A percentile compares a stretch with the other conserved stretches of the same genome.
phyloP scores from a whole-genome alignment of 78 protist species.

The slime mould (Dictyostelium discoideum) region DNA sequence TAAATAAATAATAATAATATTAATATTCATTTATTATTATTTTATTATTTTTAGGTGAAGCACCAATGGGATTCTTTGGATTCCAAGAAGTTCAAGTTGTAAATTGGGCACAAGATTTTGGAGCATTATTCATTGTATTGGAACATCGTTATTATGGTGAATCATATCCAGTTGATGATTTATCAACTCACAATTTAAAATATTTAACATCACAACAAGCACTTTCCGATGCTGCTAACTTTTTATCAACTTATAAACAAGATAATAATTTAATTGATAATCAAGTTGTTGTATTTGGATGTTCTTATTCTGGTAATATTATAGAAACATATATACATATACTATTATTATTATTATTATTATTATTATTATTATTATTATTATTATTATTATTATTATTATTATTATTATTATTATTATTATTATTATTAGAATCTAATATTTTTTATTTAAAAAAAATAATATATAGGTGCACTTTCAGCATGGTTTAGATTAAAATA shows the following conservation, averaged over 20 bases:
- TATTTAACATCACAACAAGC: slow-evolving; percentile 65
- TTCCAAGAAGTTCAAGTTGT: slow-evolving; percentile 58
- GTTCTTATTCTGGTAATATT: slow-evolving; percentile 38
- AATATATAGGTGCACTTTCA: slow-evolving; percentile 57
- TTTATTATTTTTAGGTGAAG: not conserved
- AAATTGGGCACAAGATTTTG: slow-evolving; percentile 48
- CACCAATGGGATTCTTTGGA: slow-evolving; percentile 23
- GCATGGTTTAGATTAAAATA: slow-evolving; percentile 61
- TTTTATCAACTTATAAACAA: slow-evolving; percentile 19
- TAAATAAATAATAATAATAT: too few species aligned
- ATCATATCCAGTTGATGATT: slow-evolving; percentile 44
- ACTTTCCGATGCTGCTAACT: slow-evolving; percentile 81
- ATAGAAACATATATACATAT: too few species aligned
- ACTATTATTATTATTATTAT: not conserved
- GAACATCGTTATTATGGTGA: slow-evolving; percentile 81
- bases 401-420: not conserved
- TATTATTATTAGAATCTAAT: too few species aligned
- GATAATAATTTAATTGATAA: slow-evolving; percentile 4
- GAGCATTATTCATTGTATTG: slow-evolving; percentile 52
- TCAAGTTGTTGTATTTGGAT: slow-evolving; percentile 71
- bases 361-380: too few species aligned
- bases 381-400: too few species aligned
- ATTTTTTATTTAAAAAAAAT: not conserved
- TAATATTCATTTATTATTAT: too few species aligned
- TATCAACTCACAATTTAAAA: slow-evolving; percentile 55